Evolutionary conservation across 2,329 filamentous ascomycete genomes (phyloP).

Genomic region (Cordyceps militaris): DNA sequence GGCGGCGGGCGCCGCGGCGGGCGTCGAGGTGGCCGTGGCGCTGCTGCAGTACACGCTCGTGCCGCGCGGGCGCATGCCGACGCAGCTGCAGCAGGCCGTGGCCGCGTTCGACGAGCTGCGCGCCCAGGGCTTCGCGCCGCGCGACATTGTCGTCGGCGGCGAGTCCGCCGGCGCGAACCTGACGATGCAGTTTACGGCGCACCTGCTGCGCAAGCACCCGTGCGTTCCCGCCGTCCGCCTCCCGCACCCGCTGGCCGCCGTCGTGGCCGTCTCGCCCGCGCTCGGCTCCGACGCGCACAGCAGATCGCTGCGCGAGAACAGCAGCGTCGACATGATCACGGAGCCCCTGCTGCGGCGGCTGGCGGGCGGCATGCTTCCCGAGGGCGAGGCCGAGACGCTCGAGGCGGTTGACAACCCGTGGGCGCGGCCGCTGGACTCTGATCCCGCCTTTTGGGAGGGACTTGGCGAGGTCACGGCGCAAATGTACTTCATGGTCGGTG

Average conservation of each 20-base stretch:
- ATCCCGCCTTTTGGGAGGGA: neutral
- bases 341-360: neutral
- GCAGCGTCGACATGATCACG: neutral
- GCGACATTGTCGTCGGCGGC: conserved; percentile 26
- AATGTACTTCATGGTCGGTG: neutral
- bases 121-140: conserved; percentile 23
- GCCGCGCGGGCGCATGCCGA: conserved; percentile 18
- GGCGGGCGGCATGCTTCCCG: neutral
- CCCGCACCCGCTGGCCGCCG: neutral
- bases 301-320: neutral
- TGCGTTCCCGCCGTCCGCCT: conserved; percentile 13
- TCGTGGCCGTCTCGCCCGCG: conserved; percentile 15
- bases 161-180: conserved; percentile 29
- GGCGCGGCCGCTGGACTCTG: neutral
- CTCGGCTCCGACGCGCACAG: conserved; percentile 9
- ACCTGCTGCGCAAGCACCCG: conserved; percentile 22
- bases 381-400: neutral
- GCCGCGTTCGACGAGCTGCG: conserved; percentile 16
- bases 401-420: neutral
- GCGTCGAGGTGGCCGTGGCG: conserved; percentile 22
- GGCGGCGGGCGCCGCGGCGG: conserved; percentile 13
- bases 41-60: conserved; percentile 28
- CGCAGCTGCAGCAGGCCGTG: neutral
- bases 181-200: conserved; percentile 22
- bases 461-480: neutral